Conservation (phyloP, 1,139 yeast genomes). For the Pneumocystis jirovecii region DNA sequence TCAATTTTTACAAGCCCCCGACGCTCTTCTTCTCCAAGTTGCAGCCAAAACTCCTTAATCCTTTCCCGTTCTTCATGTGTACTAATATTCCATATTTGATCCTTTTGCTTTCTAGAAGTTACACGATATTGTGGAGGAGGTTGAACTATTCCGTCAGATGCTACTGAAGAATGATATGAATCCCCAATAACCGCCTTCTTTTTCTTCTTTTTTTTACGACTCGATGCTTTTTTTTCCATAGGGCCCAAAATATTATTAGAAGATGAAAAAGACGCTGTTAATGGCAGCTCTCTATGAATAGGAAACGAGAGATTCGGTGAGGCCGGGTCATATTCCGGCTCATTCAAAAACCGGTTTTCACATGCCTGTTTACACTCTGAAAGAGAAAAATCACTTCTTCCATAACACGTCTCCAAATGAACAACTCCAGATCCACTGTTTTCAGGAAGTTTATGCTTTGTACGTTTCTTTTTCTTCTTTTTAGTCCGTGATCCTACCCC, state of each 20-base stretch:
- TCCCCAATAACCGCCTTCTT: slow-evolving; percentile 23
- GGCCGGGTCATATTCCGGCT: neutral
- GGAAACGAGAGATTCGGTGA: neutral
- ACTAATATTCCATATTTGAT: slow-evolving; percentile 44
- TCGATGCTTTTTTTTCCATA: slow-evolving; percentile 5
- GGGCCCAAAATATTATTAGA: neutral
- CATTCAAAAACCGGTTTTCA: neutral
- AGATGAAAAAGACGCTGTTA: neutral
- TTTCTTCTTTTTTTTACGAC: slow-evolving; percentile 28
- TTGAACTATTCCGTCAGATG: slow-evolving; percentile 5
- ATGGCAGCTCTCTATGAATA: neutral
- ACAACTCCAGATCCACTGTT: neutral
- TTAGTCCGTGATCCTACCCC: neutral
- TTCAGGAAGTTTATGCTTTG: neutral
- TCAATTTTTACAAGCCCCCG: slow-evolving; percentile 51
- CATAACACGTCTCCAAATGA: neutral
- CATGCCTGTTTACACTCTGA: neutral
- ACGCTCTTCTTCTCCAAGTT: slow-evolving; percentile 46
- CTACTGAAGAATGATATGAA: slow-evolving; percentile 14
- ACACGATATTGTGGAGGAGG: neutral
- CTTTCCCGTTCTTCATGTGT: slow-evolving; percentile 45
- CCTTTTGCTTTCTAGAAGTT: slow-evolving; percentile 15
- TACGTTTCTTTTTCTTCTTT: neutral
- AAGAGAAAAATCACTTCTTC: neutral
- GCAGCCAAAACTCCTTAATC: slow-evolving; percentile 55